Conservation (phyloP, 805 yeast species). For the Wickerhamiella australiensis region DNA sequence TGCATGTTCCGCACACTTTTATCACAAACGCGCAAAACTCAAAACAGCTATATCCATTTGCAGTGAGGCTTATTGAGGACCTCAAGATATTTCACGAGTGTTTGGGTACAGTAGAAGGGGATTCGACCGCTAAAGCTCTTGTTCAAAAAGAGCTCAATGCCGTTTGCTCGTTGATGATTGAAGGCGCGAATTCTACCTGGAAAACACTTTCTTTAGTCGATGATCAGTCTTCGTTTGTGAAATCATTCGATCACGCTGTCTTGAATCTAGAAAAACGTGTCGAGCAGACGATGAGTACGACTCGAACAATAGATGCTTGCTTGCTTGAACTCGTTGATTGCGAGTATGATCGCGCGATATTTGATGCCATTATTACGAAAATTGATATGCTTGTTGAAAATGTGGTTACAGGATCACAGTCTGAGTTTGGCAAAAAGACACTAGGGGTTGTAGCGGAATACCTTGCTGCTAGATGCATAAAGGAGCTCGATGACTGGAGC, state of each 20-base stretch:
- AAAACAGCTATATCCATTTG: constrained; percentile 44
- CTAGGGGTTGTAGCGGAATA: background rate
- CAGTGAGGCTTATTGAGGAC: constrained; percentile 42
- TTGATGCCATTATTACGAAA: constrained; percentile 20
- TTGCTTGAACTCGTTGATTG: constrained; percentile 26
- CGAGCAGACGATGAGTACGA: constrained; percentile 22
- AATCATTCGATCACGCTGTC: constrained; percentile 25
- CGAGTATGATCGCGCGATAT: constrained; percentile 18
- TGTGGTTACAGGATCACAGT: background rate
- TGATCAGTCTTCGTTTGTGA: background rate
- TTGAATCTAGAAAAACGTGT: constrained; percentile 25
- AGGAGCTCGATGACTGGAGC: constrained; percentile 6
- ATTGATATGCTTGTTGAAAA: constrained; percentile 31
- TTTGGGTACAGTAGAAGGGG: background rate
- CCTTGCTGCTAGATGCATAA: constrained; percentile 28
- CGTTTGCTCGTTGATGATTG: constrained; percentile 29
- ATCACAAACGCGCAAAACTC: constrained; percentile 38
- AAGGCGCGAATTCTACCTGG: constrained; percentile 41
- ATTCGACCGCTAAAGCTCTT: constrained; percentile 20
- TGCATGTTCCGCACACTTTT: constrained; percentile 45
- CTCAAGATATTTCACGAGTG: constrained; percentile 21
- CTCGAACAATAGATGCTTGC: constrained; percentile 19
- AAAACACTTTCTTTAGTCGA: constrained; percentile 29
- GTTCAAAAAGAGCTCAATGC: constrained; percentile 29
- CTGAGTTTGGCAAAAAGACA: background rate